phyloP scores from a whole-genome alignment of 352 stramenopile species.

The Phytopythium litorale region DNA sequence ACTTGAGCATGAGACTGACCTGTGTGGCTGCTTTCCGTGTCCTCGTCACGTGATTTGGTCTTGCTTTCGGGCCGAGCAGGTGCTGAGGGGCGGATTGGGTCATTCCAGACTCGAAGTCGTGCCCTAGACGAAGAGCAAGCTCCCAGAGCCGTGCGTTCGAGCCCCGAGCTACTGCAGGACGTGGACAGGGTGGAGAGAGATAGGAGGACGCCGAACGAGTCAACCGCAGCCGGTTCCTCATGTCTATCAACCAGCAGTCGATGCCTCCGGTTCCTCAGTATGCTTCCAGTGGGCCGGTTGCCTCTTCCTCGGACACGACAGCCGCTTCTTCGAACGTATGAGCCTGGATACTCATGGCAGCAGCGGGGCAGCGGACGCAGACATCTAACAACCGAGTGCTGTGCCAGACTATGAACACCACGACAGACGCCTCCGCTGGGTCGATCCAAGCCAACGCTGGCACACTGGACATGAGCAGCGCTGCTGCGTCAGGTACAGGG shows the following conservation, averaged over 20 bases:
- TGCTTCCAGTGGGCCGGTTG: constrained; percentile 41
- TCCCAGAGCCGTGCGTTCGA: neutral
- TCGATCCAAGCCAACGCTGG: constrained; percentile 10
- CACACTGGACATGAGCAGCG: constrained; percentile 8
- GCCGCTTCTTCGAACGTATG: constrained; percentile 15
- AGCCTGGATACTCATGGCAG: neutral
- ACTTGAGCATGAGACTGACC: neutral
- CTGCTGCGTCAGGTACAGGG: constrained; percentile 12
- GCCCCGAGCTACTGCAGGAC: neutral
- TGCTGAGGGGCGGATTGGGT: neutral
- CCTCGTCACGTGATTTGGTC: neutral
- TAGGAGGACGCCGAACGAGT: neutral
- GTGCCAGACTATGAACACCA: constrained; percentile 23
- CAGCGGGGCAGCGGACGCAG: neutral
- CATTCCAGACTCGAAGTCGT: neutral
- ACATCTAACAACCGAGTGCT: neutral
- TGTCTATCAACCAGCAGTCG: constrained; percentile 38
- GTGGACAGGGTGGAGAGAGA: neutral
- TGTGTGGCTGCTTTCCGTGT: neutral
- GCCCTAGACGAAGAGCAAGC: neutral
- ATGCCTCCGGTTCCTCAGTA: constrained; percentile 76
- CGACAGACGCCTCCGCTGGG: neutral
- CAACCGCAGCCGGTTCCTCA: neutral
- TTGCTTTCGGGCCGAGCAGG: neutral
- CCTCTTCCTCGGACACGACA: constrained; percentile 33